phyloP scores from a whole-genome alignment of 2,329 filamentous ascomycete species.

The Colletotrichum siamense region DNA sequence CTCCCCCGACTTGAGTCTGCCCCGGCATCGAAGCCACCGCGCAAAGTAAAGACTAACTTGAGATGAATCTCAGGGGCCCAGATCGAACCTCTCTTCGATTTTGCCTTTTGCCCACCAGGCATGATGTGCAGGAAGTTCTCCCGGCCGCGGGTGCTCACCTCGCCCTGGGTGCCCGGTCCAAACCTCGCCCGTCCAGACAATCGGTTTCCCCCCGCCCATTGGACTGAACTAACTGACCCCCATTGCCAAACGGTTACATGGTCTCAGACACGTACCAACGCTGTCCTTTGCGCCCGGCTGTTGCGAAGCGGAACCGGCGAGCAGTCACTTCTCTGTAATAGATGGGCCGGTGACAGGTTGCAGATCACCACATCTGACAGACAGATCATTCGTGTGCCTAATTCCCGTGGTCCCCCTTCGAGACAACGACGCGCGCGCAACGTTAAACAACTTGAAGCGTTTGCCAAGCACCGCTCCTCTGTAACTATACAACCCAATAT shows the following conservation, averaged over 20 bases:
- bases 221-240: background rate
- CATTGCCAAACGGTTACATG: background rate
- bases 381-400: background rate
- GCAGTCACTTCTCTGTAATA: background rate
- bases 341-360: background rate
- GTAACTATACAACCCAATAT: background rate
- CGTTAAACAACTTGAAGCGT: background rate
- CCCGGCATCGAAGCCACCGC: background rate
- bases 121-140: constrained; percentile 13
- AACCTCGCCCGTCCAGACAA: background rate
- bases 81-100: background rate
- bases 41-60: background rate
- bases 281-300: background rate
- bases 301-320: background rate
- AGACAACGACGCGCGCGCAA: background rate
- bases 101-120: background rate
- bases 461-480: background rate
- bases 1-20: background rate
- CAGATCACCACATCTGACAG: background rate
- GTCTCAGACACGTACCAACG: background rate
- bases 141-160: background rate
- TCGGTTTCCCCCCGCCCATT: background rate
- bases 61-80: background rate
- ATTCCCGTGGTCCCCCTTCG: background rate
- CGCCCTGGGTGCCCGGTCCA: background rate